Evolutionary conservation across 208 protist genomes (phyloP).

Genomic region (Tritrichomonas musculus): DNA sequence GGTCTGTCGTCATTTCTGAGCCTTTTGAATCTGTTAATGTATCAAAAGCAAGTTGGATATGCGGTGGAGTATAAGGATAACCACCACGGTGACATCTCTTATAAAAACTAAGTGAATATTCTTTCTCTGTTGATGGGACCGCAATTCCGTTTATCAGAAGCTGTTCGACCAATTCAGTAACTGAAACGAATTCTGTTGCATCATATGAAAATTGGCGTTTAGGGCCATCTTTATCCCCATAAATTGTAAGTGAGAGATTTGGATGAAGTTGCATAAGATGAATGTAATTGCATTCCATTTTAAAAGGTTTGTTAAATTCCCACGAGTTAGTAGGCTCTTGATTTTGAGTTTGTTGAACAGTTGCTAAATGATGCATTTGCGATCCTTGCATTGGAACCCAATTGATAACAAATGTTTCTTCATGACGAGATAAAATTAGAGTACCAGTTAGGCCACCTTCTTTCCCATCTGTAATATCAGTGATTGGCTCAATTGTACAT

Average conservation of each 20-base stretch:
- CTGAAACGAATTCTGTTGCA: not conserved
- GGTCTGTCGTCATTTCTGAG: not conserved
- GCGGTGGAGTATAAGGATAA: not conserved
- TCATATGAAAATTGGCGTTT: not conserved
- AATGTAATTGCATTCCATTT: not conserved
- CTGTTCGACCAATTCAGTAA: constrained; percentile 13
- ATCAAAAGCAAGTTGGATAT: not conserved
- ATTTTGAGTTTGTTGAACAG: not conserved
- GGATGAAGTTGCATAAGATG: not conserved
- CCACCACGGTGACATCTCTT: not conserved
- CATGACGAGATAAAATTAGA: not conserved
- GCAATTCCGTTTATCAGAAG: constrained; percentile 16
- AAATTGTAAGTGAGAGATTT: not conserved
- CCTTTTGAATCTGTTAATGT: not conserved
- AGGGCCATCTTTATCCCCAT: not conserved
- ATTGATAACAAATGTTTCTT: constrained; percentile 1
- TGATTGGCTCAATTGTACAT: constrained; percentile 10
- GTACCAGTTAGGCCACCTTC: not conserved
- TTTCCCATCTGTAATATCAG: not conserved
- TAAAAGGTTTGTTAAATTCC: not conserved
- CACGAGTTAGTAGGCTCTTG: not conserved
- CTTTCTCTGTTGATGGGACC: not conserved
- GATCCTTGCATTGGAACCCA: not conserved
- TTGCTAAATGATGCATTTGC: not conserved
- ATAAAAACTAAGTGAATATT: not conserved